Conservation (phyloP, 2,329 filamentous ascomycete species). For the Verticillium nonalfalfae region DNA sequence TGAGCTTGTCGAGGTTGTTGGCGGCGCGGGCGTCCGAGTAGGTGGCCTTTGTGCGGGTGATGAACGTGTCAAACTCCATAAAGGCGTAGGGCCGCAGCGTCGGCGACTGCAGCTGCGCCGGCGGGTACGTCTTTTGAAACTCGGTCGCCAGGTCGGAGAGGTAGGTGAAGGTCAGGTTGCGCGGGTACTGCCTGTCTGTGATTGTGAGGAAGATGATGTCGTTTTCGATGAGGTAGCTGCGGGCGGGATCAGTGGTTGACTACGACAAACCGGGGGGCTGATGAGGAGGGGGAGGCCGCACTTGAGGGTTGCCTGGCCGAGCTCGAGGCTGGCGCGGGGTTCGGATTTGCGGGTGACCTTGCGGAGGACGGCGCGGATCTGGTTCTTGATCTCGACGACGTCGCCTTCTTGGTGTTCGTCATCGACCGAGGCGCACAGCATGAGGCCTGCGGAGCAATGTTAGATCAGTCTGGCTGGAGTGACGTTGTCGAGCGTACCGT, state of each 20-base stretch:
- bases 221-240: slow-evolving; percentile 75
- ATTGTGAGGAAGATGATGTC: slow-evolving; percentile 90
- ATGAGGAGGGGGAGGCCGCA: slow-evolving; percentile 34
- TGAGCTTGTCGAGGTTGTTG: slow-evolving; percentile 90
- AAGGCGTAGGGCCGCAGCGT: slow-evolving; percentile 87
- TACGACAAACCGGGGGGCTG: not conserved
- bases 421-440: slow-evolving; percentile 91
- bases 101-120: slow-evolving; percentile 65
- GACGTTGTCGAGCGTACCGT: slow-evolving; percentile 51
- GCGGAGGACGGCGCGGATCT: slow-evolving; percentile 85
- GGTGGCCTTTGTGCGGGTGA: slow-evolving; percentile 83
- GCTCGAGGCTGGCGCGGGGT: slow-evolving; percentile 87
- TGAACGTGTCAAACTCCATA: slow-evolving; percentile 97
- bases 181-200: slow-evolving; percentile 88
- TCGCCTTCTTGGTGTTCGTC: slow-evolving; percentile 75
- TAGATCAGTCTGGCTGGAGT: slow-evolving; percentile 6
- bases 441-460: slow-evolving; percentile 59
- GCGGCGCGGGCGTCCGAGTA: slow-evolving; percentile 90
- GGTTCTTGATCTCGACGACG: slow-evolving; percentile 80
- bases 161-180: slow-evolving; percentile 98
- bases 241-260: not conserved
- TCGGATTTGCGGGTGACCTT: slow-evolving; percentile 85
- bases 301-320: slow-evolving; percentile 77
- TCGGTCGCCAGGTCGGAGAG: slow-evolving; percentile 86
- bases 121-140: slow-evolving; percentile 80